Evolutionary conservation across 768 basidiomycete species (phyloP).

Genomic region (Tulasnella sp.): DNA sequence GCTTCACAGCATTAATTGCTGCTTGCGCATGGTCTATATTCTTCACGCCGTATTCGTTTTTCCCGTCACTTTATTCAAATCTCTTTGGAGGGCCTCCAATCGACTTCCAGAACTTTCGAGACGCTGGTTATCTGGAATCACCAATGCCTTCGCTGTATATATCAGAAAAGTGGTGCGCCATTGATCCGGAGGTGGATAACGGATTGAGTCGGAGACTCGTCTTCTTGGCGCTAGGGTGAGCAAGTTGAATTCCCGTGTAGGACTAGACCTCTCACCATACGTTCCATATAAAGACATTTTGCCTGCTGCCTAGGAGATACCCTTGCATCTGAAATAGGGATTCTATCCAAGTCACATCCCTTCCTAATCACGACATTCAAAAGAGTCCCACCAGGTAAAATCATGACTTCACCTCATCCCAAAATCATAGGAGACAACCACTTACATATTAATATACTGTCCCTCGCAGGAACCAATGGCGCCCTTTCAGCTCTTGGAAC

Average conservation of each 20-base stretch:
- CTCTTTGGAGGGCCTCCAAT: conserved; percentile 13
- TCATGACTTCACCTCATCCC: no score
- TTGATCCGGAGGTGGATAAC: conserved; percentile 34
- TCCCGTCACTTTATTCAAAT: conserved; percentile 18
- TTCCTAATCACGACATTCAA: conserved; percentile 68
- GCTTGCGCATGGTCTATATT: conserved; percentile 52
- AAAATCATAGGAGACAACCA: no score
- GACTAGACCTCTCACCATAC: not conserved
- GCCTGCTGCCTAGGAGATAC: conserved; percentile 87
- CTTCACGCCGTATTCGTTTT: conserved; percentile 35
- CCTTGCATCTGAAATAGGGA: conserved; percentile 86
- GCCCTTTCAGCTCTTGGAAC: conserved; percentile 71
- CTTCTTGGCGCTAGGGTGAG: conserved; percentile 56
- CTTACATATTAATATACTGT: no score
- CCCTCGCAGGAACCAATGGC: conserved; percentile 84
- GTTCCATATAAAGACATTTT: conserved; percentile 40
- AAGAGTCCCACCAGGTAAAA: conserved; percentile 52
- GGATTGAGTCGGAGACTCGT: conserved; percentile 54
- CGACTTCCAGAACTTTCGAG: not conserved
- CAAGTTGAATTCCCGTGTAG: conserved; percentile 15
- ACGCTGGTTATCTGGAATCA: no score
- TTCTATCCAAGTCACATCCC: conserved; percentile 60
- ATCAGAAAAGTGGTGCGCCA: conserved; percentile 48
- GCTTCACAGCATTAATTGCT: conserved; percentile 50
- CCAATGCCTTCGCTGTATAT: no score